Conservation (phyloP, 805 yeast species). For the Spathaspora sp. region DNA sequence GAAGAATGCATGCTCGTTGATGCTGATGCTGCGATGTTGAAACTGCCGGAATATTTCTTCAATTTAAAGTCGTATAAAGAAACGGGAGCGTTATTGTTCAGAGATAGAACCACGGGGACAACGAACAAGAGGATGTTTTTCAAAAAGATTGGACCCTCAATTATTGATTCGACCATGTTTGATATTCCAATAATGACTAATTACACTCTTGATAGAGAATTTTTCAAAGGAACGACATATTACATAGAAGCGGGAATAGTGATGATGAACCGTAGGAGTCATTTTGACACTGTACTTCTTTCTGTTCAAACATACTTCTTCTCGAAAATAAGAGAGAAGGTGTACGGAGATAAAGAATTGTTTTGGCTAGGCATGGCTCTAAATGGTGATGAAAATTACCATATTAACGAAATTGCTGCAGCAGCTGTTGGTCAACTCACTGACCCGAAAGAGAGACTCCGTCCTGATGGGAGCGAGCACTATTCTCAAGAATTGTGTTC, state of each 20-base stretch:
- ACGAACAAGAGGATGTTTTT: slow-evolving; percentile 25
- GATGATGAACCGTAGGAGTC: slow-evolving; percentile 21
- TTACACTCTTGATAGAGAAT: slow-evolving; percentile 24
- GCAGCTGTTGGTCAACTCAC: slow-evolving; percentile 32
- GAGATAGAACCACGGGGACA: slow-evolving; percentile 19
- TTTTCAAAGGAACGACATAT: slow-evolving; percentile 34
- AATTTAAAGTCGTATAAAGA: slow-evolving; percentile 9
- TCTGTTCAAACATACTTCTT: slow-evolving; percentile 25
- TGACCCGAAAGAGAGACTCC: slow-evolving; percentile 22
- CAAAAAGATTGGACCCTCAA: slow-evolving; percentile 42
- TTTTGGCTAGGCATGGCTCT: slow-evolving; percentile 25
- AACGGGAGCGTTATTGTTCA: slow-evolving; percentile 17
- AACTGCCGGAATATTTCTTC: slow-evolving; percentile 17
- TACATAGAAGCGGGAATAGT: slow-evolving; percentile 37
- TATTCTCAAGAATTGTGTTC: slow-evolving; percentile 45
- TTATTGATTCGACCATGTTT: slow-evolving; percentile 16
- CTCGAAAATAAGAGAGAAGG: slow-evolving; percentile 15
- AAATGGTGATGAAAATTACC: slow-evolving; percentile 21
- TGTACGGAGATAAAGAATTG: slow-evolving; percentile 32
- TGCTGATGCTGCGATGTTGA: slow-evolving; percentile 35
- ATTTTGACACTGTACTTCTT: slow-evolving; percentile 25
- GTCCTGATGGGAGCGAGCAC: neutral
- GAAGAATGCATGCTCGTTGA: slow-evolving; percentile 31
- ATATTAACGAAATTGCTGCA: slow-evolving; percentile 18
- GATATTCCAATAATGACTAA: slow-evolving; percentile 30